Conservation (phyloP, 2,329 filamentous ascomycete species). For the Gaeumannomyces tritici region DNA sequence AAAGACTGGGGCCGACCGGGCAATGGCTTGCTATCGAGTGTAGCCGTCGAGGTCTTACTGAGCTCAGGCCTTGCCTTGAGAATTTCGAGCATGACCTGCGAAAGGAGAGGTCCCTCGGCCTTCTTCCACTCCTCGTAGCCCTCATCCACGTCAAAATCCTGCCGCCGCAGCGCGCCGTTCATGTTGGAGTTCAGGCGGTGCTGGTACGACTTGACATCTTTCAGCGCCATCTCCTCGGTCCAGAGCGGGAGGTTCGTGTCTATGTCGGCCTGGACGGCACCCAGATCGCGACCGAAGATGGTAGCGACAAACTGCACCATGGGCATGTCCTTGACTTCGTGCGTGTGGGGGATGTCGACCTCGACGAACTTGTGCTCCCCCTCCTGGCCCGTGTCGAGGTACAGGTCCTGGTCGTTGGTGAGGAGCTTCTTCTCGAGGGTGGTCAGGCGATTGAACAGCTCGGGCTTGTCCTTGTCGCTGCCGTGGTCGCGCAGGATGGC, state of each 20-base stretch:
- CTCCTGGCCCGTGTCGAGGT: conserved; percentile 49
- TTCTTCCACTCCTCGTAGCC: conserved; percentile 87
- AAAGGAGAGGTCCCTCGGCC: conserved; percentile 76
- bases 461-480: conserved; percentile 74
- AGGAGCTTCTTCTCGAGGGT: conserved; percentile 89
- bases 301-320: conserved; percentile 79
- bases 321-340: conserved; percentile 95
- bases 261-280: conserved; percentile 79
- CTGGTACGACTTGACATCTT: conserved; percentile 90
- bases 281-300: conserved; percentile 73
- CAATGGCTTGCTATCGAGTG: conserved; percentile 44
- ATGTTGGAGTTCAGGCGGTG: conserved; percentile 75
- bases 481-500: conserved; percentile 74
- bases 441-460: conserved; percentile 68
- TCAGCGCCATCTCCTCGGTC: conserved; percentile 86
- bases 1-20: conserved; percentile 41
- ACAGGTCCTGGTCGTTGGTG: conserved; percentile 85
- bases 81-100: conserved; percentile 88
- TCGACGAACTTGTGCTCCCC: conserved; percentile 62
- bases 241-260: conserved; percentile 70
- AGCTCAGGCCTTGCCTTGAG: conserved; percentile 78
- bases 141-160: conserved; percentile 87
- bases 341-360: conserved; percentile 71
- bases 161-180: conserved; percentile 63
- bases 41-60: conserved; percentile 61